Conservation (phyloP, 768 basidiomycete species). For the Naganishia vishniacii region DNA sequence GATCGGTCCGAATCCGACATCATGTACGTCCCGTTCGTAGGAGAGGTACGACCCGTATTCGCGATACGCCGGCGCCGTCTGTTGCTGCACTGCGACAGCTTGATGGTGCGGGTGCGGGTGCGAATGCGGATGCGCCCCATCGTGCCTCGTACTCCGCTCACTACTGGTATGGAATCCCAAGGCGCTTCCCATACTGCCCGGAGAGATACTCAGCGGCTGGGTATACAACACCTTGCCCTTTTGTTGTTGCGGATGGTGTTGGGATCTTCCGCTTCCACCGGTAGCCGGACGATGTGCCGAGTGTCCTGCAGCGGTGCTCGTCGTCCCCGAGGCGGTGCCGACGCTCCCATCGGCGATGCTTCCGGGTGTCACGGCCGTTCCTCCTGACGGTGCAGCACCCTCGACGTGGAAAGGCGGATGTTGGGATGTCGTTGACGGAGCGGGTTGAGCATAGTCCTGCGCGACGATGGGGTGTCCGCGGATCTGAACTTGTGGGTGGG, state of each 20-base stretch:
- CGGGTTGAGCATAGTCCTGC: background rate
- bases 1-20: slow-evolving; percentile 15
- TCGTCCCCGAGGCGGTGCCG: background rate
- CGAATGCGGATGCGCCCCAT: too few relatives aligned
- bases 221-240: slow-evolving; percentile 11
- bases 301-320: background rate
- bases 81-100: too few relatives aligned
- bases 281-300: background rate
- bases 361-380: background rate
- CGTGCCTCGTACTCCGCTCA: background rate
- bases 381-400: background rate
- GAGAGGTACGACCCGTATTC: slow-evolving; percentile 18
- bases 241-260: background rate
- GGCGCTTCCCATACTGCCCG: background rate
- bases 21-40: slow-evolving; percentile 14
- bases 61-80: slow-evolving; percentile 1
- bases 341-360: background rate
- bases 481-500: too few relatives aligned
- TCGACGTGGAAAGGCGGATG: too few relatives aligned
- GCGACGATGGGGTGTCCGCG: background rate
- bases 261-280: too few relatives aligned
- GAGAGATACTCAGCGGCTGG: slow-evolving; percentile 14
- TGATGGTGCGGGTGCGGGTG: too few relatives aligned
- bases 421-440: background rate
- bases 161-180: slow-evolving; percentile 10